Percentiles rank a stretch among this genome's conserved stretches.
These are phyloP conservation scores for Penicillium subrubescens DNA, from an alignment of 495 filamentous ascomycete species.

Conservation along the genomic window DNA sequence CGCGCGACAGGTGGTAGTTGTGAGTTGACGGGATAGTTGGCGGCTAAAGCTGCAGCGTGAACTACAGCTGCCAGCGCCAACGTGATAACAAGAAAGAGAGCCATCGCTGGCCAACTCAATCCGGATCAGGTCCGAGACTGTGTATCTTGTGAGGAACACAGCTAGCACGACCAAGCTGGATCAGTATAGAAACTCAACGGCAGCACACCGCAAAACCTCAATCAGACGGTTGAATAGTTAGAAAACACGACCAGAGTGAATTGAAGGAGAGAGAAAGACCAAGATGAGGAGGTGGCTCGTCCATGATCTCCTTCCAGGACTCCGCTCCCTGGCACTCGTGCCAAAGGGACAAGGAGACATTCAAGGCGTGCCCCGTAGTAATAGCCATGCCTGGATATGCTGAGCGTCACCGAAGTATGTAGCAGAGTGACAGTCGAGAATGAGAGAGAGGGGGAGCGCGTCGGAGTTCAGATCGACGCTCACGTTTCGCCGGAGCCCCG, in stretches of 20 bases:
- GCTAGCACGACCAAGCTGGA: constrained; percentile 19
- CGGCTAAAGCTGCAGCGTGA: constrained; percentile 44
- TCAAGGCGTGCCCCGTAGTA: constrained; percentile 39
- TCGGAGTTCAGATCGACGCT: constrained; percentile 19
- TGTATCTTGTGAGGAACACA: constrained; percentile 18
- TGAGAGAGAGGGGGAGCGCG: constrained; percentile 18
- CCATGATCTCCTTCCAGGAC: constrained; percentile 25
- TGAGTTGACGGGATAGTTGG: constrained; percentile 72
- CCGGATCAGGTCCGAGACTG: constrained; percentile 14
- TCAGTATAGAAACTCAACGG: constrained; percentile 1
- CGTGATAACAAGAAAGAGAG: constrained; percentile 31
- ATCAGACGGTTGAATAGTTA: constrained; percentile 9
- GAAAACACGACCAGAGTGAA: constrained; percentile 13
- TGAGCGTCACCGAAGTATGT: constrained; percentile 47
- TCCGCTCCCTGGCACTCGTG: constrained; percentile 31
- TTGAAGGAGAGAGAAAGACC: constrained; percentile 19
- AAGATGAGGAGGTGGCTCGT: constrained; percentile 24
- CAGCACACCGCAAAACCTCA: constrained; percentile 14
- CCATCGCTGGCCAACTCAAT: constrained; percentile 30
- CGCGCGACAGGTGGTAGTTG: constrained; percentile 78
- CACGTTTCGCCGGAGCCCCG: constrained; percentile 37
- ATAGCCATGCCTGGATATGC: constrained; percentile 53
- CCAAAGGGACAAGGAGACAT: constrained; percentile 42
- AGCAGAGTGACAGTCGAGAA: constrained; percentile 36
- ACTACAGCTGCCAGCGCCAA: constrained; percentile 38